phyloP scores from a whole-genome alignment of 148 eudicot species.

The Silene latifolia region DNA sequence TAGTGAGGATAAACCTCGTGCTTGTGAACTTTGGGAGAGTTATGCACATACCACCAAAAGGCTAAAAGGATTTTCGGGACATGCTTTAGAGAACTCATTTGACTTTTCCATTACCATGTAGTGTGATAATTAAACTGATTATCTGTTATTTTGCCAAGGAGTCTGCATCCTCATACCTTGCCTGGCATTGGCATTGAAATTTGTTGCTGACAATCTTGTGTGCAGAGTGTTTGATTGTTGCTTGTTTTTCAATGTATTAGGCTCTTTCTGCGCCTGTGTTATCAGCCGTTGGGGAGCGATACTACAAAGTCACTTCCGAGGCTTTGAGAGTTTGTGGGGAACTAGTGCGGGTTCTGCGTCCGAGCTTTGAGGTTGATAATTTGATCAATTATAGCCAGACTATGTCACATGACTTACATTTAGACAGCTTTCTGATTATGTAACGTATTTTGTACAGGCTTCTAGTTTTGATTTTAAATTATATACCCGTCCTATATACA shows the following conservation, averaged over 20 bases:
- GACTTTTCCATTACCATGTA: background rate
- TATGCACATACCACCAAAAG: background rate
- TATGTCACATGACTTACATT: background rate
- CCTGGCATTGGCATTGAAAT: background rate
- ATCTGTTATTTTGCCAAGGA: background rate
- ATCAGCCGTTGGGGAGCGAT: slow-evolving; percentile 95
- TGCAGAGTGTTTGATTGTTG: background rate
- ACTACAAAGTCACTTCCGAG: slow-evolving; percentile 97
- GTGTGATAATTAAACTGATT: background rate
- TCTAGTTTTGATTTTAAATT: slow-evolving; percentile 75
- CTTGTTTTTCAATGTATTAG: slow-evolving; percentile 31
- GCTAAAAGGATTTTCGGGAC: background rate
- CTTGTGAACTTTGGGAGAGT: background rate
- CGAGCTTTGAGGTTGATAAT: slow-evolving; percentile 62
- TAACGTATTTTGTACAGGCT: slow-evolving; percentile 39
- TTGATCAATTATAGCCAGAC: slow-evolving; percentile 3
- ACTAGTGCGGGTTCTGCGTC: slow-evolving; percentile 92
- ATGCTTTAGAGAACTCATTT: background rate
- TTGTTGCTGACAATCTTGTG: background rate
- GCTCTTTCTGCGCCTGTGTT: slow-evolving; percentile 85
- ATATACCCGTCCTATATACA: slow-evolving; percentile 76
- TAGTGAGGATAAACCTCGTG: background rate
- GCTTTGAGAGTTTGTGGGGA: slow-evolving; percentile 98
- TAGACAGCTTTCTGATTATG: slow-evolving; percentile 8
- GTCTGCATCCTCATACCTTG: background rate